Evolutionary conservation across 1,284 basidiomycete genomes (phyloP).

Genomic region (Lentinus polychrous): DNA sequence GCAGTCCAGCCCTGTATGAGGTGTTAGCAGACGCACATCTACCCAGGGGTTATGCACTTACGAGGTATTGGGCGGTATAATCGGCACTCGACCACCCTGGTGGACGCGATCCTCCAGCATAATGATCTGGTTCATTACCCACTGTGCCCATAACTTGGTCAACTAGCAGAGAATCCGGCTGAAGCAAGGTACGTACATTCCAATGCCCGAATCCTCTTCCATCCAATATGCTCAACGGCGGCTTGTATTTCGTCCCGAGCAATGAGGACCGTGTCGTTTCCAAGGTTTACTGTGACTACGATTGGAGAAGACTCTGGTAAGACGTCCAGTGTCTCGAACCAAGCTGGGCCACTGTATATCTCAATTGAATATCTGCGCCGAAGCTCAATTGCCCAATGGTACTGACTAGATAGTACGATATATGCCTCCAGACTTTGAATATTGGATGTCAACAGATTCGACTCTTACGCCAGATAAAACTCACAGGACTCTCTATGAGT

Average conservation of each 20-base stretch:
- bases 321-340: constrained; percentile 25
- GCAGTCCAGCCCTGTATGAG: constrained; percentile 25
- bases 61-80: constrained; percentile 27
- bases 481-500: constrained; percentile 19
- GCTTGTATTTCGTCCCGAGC: constrained; percentile 25
- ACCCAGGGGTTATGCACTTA: constrained; percentile 11
- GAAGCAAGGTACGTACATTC: constrained; percentile 19
- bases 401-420: constrained; percentile 26
- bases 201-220: constrained; percentile 25
- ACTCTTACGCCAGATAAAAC: neutral
- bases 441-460: neutral
- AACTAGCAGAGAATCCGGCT: neutral
- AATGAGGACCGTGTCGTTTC: constrained; percentile 27
- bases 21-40: neutral
- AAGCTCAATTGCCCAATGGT: neutral
- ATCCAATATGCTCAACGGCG: constrained; percentile 24
- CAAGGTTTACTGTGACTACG: constrained; percentile 28
- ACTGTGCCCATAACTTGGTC: constrained; percentile 15
- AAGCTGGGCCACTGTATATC: constrained; percentile 23
- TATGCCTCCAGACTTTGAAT: constrained; percentile 24
- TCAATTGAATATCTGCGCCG: neutral
- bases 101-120: constrained; percentile 21
- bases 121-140: constrained; percentile 33
- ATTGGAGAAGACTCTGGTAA: constrained; percentile 26
- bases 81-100: constrained; percentile 24